phyloP scores from a whole-genome alignment of 768 basidiomycete species.

The Scleroderma citrinum region DNA sequence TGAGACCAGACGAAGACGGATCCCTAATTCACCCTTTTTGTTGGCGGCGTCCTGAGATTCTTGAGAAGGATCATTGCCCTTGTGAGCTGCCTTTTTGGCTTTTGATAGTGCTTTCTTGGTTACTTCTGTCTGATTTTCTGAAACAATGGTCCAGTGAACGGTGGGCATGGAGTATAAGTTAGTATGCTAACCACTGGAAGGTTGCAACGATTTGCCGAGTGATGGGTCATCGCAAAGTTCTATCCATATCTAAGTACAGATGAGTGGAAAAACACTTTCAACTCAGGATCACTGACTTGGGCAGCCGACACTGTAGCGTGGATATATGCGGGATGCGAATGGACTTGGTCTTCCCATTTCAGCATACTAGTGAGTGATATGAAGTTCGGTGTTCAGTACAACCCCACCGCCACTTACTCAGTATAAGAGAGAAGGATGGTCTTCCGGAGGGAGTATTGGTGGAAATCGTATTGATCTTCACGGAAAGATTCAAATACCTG shows the following conservation, averaged over 20 bases:
- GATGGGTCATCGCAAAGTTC: constrained; percentile 65
- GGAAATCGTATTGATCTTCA: constrained; percentile 98
- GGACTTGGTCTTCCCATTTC: constrained; percentile 74
- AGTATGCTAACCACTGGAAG: constrained; percentile 29
- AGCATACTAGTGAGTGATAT: constrained; percentile 48
- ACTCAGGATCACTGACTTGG: constrained; percentile 38
- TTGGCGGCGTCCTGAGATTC: constrained; percentile 33
- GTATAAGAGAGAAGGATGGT: constrained; percentile 83
- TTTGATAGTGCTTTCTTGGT: constrained; percentile 85
- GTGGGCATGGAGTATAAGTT: constrained; percentile 30
- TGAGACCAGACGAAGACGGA: constrained; percentile 6
- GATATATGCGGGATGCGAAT: constrained; percentile 72
- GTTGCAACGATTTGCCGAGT: constrained; percentile 37
- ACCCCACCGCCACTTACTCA: constrained; percentile 46
- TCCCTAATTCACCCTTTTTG: constrained; percentile 55
- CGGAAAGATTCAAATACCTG: constrained; percentile 83
- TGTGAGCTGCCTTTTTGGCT: constrained; percentile 74
- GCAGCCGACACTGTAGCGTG: constrained; percentile 67
- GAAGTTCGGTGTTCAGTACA: constrained; percentile 1
- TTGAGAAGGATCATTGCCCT: constrained; percentile 38
- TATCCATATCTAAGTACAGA: constrained; percentile 59
- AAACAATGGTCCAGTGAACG: background rate
- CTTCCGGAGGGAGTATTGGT: constrained; percentile 87
- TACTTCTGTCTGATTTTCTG: constrained; percentile 15
- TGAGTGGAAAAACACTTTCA: constrained; percentile 7